Percentiles rank a stretch among this genome's conserved stretches.
These are phyloP conservation scores for Dispira parvispora DNA, from an alignment of 192 early-diverging fungal genomes.

Conservation along the genomic window DNA sequence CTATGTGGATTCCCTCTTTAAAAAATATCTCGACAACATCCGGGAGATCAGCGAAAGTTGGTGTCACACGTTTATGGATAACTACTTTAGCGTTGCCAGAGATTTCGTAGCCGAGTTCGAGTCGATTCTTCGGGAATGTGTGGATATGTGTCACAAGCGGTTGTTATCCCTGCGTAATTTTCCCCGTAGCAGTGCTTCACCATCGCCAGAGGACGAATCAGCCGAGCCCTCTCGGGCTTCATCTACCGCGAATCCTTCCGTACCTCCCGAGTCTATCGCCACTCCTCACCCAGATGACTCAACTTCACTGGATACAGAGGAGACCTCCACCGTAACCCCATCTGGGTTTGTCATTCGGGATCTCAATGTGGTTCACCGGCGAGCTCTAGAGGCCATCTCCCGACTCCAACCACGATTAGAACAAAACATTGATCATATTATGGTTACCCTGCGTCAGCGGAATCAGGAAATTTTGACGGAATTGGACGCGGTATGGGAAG, in stretches of 20 bases:
- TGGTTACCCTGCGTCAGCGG: constrained; percentile 24
- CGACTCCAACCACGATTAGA: constrained; percentile 25
- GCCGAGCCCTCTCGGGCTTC: no score
- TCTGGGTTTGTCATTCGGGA: background rate
- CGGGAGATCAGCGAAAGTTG: constrained; percentile 29
- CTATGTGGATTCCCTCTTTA: constrained; percentile 27
- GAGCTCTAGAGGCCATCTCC: constrained; percentile 20
- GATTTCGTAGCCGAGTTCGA: constrained; percentile 35
- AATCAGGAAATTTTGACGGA: constrained; percentile 24
- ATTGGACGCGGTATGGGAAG: constrained; percentile 17
- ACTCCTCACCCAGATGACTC: no score
- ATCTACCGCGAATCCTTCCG: no score
- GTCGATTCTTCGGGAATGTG: constrained; percentile 31
- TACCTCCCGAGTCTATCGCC: no score
- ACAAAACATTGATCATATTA: constrained; percentile 22
- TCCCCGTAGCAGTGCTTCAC: constrained; percentile 8
- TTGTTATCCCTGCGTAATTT: constrained; percentile 29
- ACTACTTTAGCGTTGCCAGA: constrained; percentile 32
- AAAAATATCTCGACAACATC: constrained; percentile 28
- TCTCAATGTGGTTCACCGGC: constrained; percentile 23
- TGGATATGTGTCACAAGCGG: constrained; percentile 32
- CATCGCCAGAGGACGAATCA: background rate
- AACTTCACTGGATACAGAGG: background rate
- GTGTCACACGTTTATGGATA: constrained; percentile 32
- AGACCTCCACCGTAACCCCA: background rate